A percentile compares a stretch with the other conserved stretches of the same genome.
phyloP scores from a whole-genome alignment of 2,329 filamentous ascomycete genomes.

The Sporothrix mexicana region DNA sequence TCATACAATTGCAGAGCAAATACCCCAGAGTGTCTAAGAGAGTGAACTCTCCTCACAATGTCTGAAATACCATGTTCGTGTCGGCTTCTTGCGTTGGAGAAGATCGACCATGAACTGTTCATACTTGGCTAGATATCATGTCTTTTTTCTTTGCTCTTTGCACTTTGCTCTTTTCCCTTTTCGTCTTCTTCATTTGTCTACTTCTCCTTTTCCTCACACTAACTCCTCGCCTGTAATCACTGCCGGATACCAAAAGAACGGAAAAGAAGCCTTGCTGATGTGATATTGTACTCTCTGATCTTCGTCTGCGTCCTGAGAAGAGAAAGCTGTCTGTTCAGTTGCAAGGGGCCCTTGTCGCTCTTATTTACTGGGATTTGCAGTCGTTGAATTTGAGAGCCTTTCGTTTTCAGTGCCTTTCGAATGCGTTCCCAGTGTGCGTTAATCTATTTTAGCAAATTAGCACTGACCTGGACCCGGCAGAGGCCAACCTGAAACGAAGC shows the following conservation, averaged over 20 bases:
- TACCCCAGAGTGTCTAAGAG: slow-evolving; percentile 4
- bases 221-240: background rate
- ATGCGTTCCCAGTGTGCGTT: background rate
- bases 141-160: too few species aligned
- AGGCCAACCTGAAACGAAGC: slow-evolving; percentile 24
- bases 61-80: background rate
- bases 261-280: background rate
- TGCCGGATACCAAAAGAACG: background rate
- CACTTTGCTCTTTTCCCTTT: background rate
- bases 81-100: background rate
- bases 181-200: background rate
- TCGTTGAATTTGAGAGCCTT: too few species aligned
- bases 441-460: slow-evolving; percentile 30
- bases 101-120: background rate
- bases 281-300: background rate
- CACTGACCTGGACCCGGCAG: slow-evolving; percentile 23
- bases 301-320: background rate
- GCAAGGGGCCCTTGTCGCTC: slow-evolving; percentile 2
- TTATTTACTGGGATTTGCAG: slow-evolving; percentile 10
- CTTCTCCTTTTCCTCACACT: background rate
- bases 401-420: background rate
- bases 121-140: background rate
- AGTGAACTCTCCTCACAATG: too few species aligned
- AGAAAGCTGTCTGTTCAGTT: background rate
- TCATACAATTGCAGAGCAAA: background rate